A percentile compares a stretch with the other conserved stretches of the same genome.
phyloP scores from a whole-genome alignment of 805 yeast genomes.

The Myxozyma melibiosi region DNA sequence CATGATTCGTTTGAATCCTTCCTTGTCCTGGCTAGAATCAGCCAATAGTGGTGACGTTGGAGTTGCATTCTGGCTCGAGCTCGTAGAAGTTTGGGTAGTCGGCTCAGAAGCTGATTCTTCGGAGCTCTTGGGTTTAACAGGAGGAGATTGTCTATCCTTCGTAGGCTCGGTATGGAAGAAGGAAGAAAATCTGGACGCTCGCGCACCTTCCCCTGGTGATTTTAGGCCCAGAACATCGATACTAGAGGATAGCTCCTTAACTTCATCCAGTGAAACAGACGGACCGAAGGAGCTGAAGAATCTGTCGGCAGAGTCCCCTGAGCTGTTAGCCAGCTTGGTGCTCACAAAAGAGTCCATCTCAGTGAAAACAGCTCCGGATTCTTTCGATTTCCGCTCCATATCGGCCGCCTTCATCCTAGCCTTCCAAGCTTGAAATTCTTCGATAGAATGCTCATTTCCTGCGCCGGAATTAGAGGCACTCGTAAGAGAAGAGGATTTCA shows the following conservation, averaged over 20 bases:
- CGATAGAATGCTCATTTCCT: constrained; percentile 34
- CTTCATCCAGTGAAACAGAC: constrained; percentile 18
- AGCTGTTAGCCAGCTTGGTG: background rate
- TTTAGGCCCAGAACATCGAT: background rate
- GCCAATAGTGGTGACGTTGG: background rate
- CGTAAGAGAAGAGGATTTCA: background rate
- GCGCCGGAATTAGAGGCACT: background rate
- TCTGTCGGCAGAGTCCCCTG: constrained; percentile 4
- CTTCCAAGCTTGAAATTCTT: constrained; percentile 42
- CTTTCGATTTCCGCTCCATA: constrained; percentile 19
- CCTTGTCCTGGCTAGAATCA: constrained; percentile 32
- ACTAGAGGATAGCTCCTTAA: constrained; percentile 17
- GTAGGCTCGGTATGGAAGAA: constrained; percentile 24
- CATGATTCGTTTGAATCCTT: constrained; percentile 42
- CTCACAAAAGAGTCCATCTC: background rate
- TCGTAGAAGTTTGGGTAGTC: background rate
- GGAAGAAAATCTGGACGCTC: constrained; percentile 33
- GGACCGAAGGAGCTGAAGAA: constrained; percentile 21
- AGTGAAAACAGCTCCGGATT: background rate
- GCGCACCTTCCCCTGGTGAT: constrained; percentile 8
- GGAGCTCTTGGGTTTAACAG: background rate
- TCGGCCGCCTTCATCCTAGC: constrained; percentile 38
- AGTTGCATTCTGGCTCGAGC: no score
- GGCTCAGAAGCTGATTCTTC: background rate
- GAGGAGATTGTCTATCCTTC: background rate